Evolutionary conservation across 441 rosid species (phyloP), one percentile per base, ranked within the genome.

Genomic region (Flueggea neowawraea): DNA sequence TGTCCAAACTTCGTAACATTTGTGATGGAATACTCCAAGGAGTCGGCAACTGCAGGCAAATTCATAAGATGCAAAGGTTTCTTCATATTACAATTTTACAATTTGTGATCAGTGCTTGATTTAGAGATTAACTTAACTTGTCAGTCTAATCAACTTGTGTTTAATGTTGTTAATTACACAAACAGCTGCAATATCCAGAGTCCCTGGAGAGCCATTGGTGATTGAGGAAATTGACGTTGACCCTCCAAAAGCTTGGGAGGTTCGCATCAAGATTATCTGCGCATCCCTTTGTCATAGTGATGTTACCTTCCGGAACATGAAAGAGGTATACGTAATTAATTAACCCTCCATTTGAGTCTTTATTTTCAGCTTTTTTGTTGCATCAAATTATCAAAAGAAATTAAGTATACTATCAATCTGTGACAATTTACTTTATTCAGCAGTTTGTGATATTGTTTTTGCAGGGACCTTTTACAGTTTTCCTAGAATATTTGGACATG

Each of bases 211-310:
- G 70, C 60, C 88, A 4, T 70, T 89, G 43, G 73, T 68, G 51
- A 83, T 87, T 0, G 91, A 89, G 63, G 91, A 85, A 58, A 84
- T 90, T 31, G 70, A 77, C 64, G 95, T 90, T 17, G 90, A 84
- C n/a, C 86, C 92, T 44, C 95, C 96, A 2, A 77, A 75, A 80
- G 82, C 83, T 16, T 80, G 78, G 72, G 95, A 87, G 64, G 88
- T 87, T 39, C 75, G 92, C 60, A 81, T 90, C 69, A 90, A 76
- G 62, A 81, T 90, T 44, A 31, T 86, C 16, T 90, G 95, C 72
- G 82, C 90, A 32, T 82, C 97, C 39, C 76, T 90, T 15, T 87
- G 95, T 48, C 90, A 82, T 64, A 61, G 63, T 5, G 96, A 87
- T 64, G 3, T 84, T 48, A 79, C 82, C 57, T 73, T 66, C 69